Percentiles rank a stretch among this genome's conserved stretches.
phyloP scores from a whole-genome alignment of 2,329 filamentous ascomycete genomes.

The Rhexocercosporidium sp. region DNA sequence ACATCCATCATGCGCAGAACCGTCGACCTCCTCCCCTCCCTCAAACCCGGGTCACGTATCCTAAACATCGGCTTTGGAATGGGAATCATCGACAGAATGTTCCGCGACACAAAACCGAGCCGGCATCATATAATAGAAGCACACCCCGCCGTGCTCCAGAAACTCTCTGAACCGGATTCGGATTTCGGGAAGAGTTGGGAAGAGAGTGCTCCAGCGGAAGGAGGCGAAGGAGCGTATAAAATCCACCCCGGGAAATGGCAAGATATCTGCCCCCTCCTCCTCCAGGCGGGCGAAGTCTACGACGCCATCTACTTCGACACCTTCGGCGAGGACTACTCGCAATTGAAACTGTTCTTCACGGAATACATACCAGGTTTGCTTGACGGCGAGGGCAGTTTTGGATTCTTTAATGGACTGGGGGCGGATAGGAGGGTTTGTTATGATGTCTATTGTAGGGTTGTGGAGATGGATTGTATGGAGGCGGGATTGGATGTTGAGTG shows the following conservation, averaged over 20 bases:
- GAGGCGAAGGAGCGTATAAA: conserved; percentile 63
- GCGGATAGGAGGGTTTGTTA: conserved; percentile 93
- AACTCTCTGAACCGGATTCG: conserved; percentile 50
- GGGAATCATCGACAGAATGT: conserved; percentile 83
- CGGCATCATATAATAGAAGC: conserved; percentile 87
- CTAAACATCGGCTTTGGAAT: conserved; percentile 91
- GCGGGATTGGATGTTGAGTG: conserved; percentile 90
- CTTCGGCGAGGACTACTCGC: conserved; percentile 90
- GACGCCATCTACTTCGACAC: conserved; percentile 98
- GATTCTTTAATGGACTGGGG: conserved; percentile 90
- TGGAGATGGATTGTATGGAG: conserved; percentile 88
- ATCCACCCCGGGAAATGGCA: conserved; percentile 82
- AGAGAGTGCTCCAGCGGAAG: conserved; percentile 48
- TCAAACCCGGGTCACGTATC: conserved; percentile 63
- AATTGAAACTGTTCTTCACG: conserved; percentile 84
- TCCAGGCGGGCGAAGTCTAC: conserved; percentile 72
- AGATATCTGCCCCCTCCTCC: conserved; percentile 72
- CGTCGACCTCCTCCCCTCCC: conserved; percentile 67
- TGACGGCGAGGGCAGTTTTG: conserved; percentile 74
- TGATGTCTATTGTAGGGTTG: conserved; percentile 92
- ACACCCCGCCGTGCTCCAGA: conserved; percentile 75
- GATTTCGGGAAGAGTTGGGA: conserved; percentile 63
- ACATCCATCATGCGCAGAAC: conserved; percentile 82
- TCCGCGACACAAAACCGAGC: conserved; percentile 69
- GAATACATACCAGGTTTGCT: conserved; percentile 85